Evolutionary conservation across 306 rosid species (phyloP), one percentile per base, ranked within the genome.

Genomic region (Neltuma alba): DNA sequence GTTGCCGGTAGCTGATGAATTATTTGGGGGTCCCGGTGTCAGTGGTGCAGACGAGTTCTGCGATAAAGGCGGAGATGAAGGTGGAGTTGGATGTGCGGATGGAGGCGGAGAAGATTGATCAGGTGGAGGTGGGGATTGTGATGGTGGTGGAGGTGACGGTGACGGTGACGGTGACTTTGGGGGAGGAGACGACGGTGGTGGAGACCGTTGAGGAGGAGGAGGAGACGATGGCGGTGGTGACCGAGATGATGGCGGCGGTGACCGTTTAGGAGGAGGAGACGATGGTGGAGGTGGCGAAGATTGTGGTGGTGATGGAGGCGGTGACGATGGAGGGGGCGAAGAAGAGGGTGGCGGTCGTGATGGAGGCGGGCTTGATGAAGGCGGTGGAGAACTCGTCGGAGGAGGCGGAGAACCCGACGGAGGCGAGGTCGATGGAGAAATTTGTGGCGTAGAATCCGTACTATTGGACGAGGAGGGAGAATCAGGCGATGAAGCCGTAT

Each of bases 111-210:
- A 28, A 21, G 74, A 14, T 0, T 63, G 45, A 7, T 50, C 13
- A 16, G 79, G 23, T 11, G 36, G 36, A 33, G 36, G 36, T 2
- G 36, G 36, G 4, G 40, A 37, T 37, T 37, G 40, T 37, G 40
- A 6, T 37, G 5, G 40, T 4, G 40, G 6, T 37, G 40, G 40
- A 6, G 40, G 40, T 37, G 40, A 6, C 40, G 68, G 1, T n/a
- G 86, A 8, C 3, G n/a, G 18, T 28, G 36, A 16, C 8, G 68
- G 1, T n/a, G 86, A 8, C 3, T 45, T 42, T 30, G 54, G 1
- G 21, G 76, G 74, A 16, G 23, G 61, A 21, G 76, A 47, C 14
- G 64, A 15, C n/a, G 38, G 61, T 13, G 83, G 36, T 0, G 83
- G 64, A 0, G 85, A 73, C 7, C 0, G 52, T 45, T 14, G 14